Percentiles rank a stretch among this genome's conserved stretches.
phyloP scores from a whole-genome alignment of 2,329 filamentous ascomycete species.

The Fusarium sulawesiense region DNA sequence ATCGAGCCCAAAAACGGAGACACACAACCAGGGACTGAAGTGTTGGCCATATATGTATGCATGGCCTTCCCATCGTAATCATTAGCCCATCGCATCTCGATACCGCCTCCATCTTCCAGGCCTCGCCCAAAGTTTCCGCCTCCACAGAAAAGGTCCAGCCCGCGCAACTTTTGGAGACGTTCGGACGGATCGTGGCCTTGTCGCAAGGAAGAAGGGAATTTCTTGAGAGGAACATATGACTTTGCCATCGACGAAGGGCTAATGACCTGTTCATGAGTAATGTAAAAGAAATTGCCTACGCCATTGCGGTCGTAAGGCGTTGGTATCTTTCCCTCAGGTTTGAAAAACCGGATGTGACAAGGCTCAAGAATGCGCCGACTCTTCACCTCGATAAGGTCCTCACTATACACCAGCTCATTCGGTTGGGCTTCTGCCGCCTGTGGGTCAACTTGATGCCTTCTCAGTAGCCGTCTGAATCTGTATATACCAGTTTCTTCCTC shows the following conservation, averaged over 20 bases:
- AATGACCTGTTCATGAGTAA: constrained; percentile 57
- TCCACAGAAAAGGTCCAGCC: constrained; percentile 81
- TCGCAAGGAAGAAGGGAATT: constrained; percentile 53
- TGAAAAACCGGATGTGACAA: constrained; percentile 71
- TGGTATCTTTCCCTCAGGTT: constrained; percentile 58
- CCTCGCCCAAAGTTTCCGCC: constrained; percentile 82
- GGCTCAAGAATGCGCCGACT: constrained; percentile 59
- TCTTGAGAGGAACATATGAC: constrained; percentile 51
- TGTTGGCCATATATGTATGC: constrained; percentile 79
- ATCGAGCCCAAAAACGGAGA: constrained; percentile 77
- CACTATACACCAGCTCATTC: constrained; percentile 71
- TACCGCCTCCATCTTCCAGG: constrained; percentile 75
- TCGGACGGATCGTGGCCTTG: constrained; percentile 66
- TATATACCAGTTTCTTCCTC: constrained; percentile 37
- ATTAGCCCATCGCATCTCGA: constrained; percentile 74
- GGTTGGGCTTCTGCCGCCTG: constrained; percentile 48
- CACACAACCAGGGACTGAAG: constrained; percentile 52
- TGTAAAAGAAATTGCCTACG: constrained; percentile 73
- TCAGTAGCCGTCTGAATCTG: constrained; percentile 63
- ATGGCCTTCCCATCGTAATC: constrained; percentile 74
- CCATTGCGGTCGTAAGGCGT: constrained; percentile 74
- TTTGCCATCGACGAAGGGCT: neutral
- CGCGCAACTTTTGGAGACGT: constrained; percentile 59
- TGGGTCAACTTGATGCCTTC: constrained; percentile 58
- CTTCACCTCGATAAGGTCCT: constrained; percentile 55